phyloP scores from a whole-genome alignment of 2,329 filamentous ascomycete species.

The Monosporascus sp. region DNA sequence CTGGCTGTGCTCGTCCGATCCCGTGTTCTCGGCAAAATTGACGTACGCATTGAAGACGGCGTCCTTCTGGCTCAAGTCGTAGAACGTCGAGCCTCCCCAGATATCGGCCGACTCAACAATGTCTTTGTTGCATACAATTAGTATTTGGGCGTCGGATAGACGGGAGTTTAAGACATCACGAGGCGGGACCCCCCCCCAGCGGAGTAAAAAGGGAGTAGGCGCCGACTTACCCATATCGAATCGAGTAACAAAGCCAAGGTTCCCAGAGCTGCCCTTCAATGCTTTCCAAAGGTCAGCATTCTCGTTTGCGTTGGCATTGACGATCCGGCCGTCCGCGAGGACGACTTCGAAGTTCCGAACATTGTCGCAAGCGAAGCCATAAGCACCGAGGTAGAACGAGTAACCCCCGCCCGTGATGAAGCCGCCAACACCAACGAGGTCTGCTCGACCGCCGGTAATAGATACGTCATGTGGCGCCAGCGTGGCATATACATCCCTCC shows the following conservation, averaged over 20 bases:
- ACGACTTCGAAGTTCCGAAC: slow-evolving; percentile 37
- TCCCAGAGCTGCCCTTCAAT: slow-evolving; percentile 36
- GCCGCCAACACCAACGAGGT: slow-evolving; percentile 23
- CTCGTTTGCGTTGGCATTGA: slow-evolving; percentile 28
- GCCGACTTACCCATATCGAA: slow-evolving; percentile 3
- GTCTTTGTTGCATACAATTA: background rate
- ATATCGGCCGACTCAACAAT: slow-evolving; percentile 23
- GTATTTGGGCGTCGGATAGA: background rate
- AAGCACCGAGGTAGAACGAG: slow-evolving; percentile 17
- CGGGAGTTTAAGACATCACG: background rate
- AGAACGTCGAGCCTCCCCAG: slow-evolving; percentile 33
- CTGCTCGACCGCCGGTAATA: slow-evolving; percentile 20
- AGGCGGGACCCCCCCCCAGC: too few relatives aligned
- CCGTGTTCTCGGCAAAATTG: slow-evolving; percentile 10
- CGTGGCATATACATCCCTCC: slow-evolving; percentile 19
- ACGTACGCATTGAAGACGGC: slow-evolving; percentile 17
- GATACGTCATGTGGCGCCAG: slow-evolving; percentile 20
- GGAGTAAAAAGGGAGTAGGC: background rate
- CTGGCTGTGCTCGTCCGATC: slow-evolving; percentile 12
- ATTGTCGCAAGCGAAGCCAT: slow-evolving; percentile 37
- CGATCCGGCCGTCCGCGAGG: slow-evolving; percentile 33
- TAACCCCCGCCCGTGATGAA: slow-evolving; percentile 23
- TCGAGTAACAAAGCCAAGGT: slow-evolving; percentile 29
- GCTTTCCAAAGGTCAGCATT: slow-evolving; percentile 36
- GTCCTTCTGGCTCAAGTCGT: slow-evolving; percentile 10